Conservation (phyloP, 768 basidiomycete species). For the Agaricus blazei region DNA sequence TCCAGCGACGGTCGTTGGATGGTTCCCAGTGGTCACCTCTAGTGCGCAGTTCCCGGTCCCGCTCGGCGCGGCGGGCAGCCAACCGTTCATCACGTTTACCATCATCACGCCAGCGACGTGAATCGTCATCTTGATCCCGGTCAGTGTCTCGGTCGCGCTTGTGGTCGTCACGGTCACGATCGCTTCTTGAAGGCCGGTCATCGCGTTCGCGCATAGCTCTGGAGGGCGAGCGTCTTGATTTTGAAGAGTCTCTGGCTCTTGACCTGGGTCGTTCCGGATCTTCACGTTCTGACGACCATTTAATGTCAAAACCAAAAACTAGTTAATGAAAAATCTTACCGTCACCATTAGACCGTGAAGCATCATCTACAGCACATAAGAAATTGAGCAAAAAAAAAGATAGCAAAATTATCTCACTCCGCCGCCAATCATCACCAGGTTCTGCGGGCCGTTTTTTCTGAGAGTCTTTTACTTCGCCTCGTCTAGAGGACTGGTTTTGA, state of each 20-base stretch:
- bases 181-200: slow-evolving; percentile 20
- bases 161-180: slow-evolving; percentile 32
- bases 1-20: slow-evolving; percentile 51
- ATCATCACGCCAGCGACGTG: slow-evolving; percentile 78
- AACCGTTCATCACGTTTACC: slow-evolving; percentile 76
- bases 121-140: slow-evolving; percentile 55
- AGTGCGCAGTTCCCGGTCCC: slow-evolving; percentile 41
- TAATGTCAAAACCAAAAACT: slow-evolving; percentile 7
- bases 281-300: slow-evolving; percentile 60
- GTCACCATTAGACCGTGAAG: slow-evolving; percentile 50
- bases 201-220: slow-evolving; percentile 44
- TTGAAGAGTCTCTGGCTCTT: slow-evolving; percentile 57
- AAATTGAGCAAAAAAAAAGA: slow-evolving; percentile 4
- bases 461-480: slow-evolving; percentile 54
- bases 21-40: slow-evolving; percentile 42
- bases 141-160: slow-evolving; percentile 40
- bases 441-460: slow-evolving; percentile 69
- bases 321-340: slow-evolving; percentile 33
- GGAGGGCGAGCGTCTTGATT: slow-evolving; percentile 55
- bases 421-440: slow-evolving; percentile 78
- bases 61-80: slow-evolving; percentile 54
- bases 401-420: slow-evolving; percentile 47
- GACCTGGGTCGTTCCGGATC: slow-evolving; percentile 64
- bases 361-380: slow-evolving; percentile 32
- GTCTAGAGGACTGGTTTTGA: slow-evolving; percentile 35